phyloP scores from a whole-genome alignment of 495 filamentous ascomycete species.

The Lichina pygmaea region DNA sequence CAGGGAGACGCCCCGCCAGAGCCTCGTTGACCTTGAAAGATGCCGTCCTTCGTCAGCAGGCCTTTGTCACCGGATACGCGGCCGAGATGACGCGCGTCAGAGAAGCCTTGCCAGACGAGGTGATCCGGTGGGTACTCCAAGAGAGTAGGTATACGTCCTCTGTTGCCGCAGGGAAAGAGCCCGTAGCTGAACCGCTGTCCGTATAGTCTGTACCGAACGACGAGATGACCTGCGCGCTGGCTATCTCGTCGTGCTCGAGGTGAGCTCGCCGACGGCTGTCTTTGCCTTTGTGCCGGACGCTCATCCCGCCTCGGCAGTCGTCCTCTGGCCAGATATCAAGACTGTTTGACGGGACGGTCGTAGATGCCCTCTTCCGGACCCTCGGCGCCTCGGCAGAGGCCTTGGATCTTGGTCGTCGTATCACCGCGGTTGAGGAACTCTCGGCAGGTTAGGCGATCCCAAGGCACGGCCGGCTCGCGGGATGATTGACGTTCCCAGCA shows the following conservation, averaged over 20 bases:
- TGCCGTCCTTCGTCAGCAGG: slow-evolving; percentile 25
- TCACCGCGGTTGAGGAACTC: too few species aligned
- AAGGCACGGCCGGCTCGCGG: too few species aligned
- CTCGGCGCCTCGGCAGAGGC: slow-evolving; percentile 6
- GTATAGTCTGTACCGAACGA: slow-evolving; percentile 26
- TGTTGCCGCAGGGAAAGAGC: background rate
- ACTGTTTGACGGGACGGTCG: background rate
- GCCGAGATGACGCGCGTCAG: slow-evolving; percentile 26
- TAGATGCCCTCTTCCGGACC: slow-evolving; percentile 5
- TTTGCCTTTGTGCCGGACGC: too few species aligned
- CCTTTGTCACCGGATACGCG: slow-evolving; percentile 40
- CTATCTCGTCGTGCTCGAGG: slow-evolving; percentile 29
- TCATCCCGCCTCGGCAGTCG: too few species aligned
- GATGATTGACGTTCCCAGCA: background rate
- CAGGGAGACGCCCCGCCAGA: too few species aligned
- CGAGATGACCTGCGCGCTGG: slow-evolving; percentile 33
- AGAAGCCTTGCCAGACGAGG: slow-evolving; percentile 32
- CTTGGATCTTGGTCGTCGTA: slow-evolving; percentile 1
- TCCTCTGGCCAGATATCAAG: too few species aligned
- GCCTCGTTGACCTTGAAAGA: slow-evolving; percentile 8
- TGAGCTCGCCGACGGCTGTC: slow-evolving; percentile 4
- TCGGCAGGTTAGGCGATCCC: too few species aligned
- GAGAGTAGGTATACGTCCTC: slow-evolving; percentile 18
- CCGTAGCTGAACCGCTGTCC: background rate
- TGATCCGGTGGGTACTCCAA: slow-evolving; percentile 48